Evolutionary conservation across 2,329 filamentous ascomycete genomes (phyloP), one percentile per base, ranked within the genome.

Genomic region (Thelonectria blattea): DNA sequence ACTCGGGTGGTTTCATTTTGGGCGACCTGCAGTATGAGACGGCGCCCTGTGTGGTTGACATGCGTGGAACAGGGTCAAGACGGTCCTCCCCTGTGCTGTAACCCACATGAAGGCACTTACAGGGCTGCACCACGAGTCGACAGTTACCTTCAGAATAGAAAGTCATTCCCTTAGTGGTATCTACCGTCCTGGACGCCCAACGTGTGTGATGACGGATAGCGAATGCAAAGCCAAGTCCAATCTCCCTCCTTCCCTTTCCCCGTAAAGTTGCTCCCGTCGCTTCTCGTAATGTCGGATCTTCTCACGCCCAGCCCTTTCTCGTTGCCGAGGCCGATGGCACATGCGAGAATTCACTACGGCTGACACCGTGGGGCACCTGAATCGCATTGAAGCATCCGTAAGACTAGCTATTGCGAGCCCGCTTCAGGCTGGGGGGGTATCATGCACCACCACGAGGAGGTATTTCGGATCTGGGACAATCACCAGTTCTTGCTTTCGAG

Each of bases 401-500:
- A 66, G 64, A 59, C 45, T 15, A 47, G n/a, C 52, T 58, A 52
- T 18, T 37, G 56, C 52, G 41, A 47, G 45, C 52, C 34, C 46
- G 34, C 30, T 62, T 75, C 68, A 91, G 70, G 87, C 88, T 9
- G 87, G 84, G 41, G 90, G 88, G n/a, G 91, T 92, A 73, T 93
- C 91, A 76, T 94, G 91, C 57, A 94, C 85, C 39, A 93, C 89
- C 56, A 93, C 86, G 39, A 94, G 82, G 48, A 95, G 80, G 75
- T 91, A 96, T 71, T 91, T 93, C 42, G 85, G 72, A 74, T 94
- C 91, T 74, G 91, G 91, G 18, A 94, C 89, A 71, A 95, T 91
- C 60, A 95, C 89, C 63, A 95, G 79, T 75, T 96, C 92, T 68
- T 93, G 90, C 75, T 91, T 93, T 80, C 88, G 92, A n/a, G 91